Conservation (phyloP, 2,329 filamentous ascomycete genomes). For the Fusarium papillatum region DNA sequence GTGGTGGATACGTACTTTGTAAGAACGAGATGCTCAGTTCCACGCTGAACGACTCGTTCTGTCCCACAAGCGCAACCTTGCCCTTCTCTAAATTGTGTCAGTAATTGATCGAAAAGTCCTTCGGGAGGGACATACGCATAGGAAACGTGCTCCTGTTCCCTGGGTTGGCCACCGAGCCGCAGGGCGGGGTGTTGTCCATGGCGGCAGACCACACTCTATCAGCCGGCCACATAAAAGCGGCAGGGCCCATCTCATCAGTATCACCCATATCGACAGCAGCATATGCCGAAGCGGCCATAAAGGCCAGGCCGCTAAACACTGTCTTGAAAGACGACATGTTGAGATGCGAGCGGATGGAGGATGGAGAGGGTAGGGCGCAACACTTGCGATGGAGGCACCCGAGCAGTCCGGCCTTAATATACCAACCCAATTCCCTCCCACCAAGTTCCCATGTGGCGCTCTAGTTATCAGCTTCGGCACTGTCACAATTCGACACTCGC, state of each 20-base stretch:
- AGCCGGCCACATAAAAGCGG: conserved; percentile 72
- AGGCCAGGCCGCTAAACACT: conserved; percentile 32
- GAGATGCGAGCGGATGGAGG: background rate
- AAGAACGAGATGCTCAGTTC: conserved; percentile 66
- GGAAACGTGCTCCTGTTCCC: conserved; percentile 69
- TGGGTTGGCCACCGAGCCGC: conserved; percentile 63
- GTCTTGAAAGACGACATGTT: conserved; percentile 36
- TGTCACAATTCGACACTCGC: background rate
- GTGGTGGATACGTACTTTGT: conserved; percentile 53
- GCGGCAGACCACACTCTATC: conserved; percentile 68
- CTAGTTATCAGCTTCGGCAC: background rate
- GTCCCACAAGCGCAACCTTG: conserved; percentile 66
- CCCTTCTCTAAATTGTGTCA: conserved; percentile 60
- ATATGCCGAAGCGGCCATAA: conserved; percentile 18
- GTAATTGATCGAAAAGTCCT: background rate
- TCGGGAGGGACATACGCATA: conserved; percentile 54
- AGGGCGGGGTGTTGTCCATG: conserved; percentile 69
- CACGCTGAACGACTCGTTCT: conserved; percentile 68
- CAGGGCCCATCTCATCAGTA: conserved; percentile 60
- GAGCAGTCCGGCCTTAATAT: conserved; percentile 28
- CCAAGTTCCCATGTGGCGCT: conserved; percentile 5
- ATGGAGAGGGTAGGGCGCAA: background rate
- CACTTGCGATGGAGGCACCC: conserved; percentile 3
- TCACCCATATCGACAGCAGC: conserved; percentile 20
- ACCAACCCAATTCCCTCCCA: conserved; percentile 4